Percentiles rank a stretch among this genome's conserved stretches.
These are phyloP conservation scores for Madurella fahalii DNA, from an alignment of 2,329 filamentous ascomycete genomes.

Conservation along the genomic window DNA sequence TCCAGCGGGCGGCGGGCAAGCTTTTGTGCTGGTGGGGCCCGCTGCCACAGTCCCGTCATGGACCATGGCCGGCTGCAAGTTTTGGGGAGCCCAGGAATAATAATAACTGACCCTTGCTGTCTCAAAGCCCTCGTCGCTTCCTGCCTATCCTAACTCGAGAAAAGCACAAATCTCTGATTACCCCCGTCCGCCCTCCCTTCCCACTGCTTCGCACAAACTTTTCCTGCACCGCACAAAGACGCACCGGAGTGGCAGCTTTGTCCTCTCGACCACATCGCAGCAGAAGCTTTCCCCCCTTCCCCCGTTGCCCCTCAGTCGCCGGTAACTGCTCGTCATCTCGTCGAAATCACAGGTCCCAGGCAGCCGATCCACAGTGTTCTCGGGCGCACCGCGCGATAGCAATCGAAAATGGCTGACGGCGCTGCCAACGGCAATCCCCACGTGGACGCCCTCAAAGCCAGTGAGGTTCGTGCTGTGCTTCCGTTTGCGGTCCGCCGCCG, in stretches of 20 bases:
- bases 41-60: slow-evolving; percentile 5
- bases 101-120: slow-evolving; percentile 16
- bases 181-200: not conserved
- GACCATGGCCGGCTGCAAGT: slow-evolving; percentile 9
- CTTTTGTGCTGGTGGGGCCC: not conserved
- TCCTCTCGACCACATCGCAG: not conserved
- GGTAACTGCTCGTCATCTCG: slow-evolving; percentile 1
- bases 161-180: slow-evolving; percentile 2
- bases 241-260: slow-evolving; percentile 8
- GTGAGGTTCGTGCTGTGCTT: slow-evolving; percentile 40
- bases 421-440: slow-evolving; percentile 45
- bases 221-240: slow-evolving; percentile 4
- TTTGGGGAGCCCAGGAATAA: slow-evolving; percentile 13
- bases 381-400: slow-evolving; percentile 12
- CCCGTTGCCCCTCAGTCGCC: not conserved
- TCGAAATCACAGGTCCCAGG: slow-evolving; percentile 11
- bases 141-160: slow-evolving; percentile 8
- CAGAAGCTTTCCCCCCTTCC: not conserved
- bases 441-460: slow-evolving; percentile 46
- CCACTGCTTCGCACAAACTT: not conserved
- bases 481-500: too few species aligned
- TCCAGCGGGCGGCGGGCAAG: not conserved
- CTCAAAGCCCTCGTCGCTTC: slow-evolving; percentile 17
- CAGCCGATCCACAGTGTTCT: slow-evolving; percentile 1
- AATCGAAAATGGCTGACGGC: slow-evolving; percentile 40